Evolutionary conservation across 768 basidiomycete species (phyloP).

Genomic region (Hydnum rufescens): DNA sequence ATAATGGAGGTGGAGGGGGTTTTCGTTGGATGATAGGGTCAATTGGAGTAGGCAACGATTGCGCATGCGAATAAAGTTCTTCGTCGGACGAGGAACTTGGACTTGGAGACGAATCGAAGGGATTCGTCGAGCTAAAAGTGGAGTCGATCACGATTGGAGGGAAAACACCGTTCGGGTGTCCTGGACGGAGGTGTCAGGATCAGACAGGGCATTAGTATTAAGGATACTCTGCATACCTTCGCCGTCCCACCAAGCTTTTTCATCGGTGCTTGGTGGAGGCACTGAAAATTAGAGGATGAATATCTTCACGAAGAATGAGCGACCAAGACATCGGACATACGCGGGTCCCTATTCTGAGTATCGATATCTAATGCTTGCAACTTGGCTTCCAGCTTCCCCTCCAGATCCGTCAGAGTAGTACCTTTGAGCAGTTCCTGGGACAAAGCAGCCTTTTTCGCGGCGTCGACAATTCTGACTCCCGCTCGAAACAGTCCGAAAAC

Average conservation of each 20-base stretch:
- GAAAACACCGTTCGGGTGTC: constrained; percentile 38
- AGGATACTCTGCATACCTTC: constrained; percentile 28
- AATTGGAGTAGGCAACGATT: constrained; percentile 26
- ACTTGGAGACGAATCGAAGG: constrained; percentile 34
- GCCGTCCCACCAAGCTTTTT: constrained; percentile 58
- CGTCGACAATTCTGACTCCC: constrained; percentile 60
- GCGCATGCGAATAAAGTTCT: constrained; percentile 57
- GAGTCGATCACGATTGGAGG: constrained; percentile 17
- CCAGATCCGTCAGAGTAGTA: constrained; percentile 39
- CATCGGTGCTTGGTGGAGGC: constrained; percentile 69
- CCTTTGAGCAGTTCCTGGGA: constrained; percentile 48
- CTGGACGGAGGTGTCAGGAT: constrained; percentile 17
- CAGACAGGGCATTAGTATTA: neutral
- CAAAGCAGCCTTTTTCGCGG: constrained; percentile 48
- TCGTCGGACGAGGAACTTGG: constrained; percentile 69
- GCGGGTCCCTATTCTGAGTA: constrained; percentile 16
- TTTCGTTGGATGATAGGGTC: neutral
- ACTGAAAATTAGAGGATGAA: constrained; percentile 25
- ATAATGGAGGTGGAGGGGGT: neutral
- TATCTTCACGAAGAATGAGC: neutral
- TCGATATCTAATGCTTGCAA: constrained; percentile 44
- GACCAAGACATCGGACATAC: neutral
- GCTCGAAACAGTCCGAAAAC: constrained; percentile 75
- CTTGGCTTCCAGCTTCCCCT: constrained; percentile 34
- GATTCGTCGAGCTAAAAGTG: constrained; percentile 26